Evolutionary conservation across 2,329 filamentous ascomycete species (phyloP), one percentile per base, ranked within the genome.

Genomic region (Diplodia seriata): DNA sequence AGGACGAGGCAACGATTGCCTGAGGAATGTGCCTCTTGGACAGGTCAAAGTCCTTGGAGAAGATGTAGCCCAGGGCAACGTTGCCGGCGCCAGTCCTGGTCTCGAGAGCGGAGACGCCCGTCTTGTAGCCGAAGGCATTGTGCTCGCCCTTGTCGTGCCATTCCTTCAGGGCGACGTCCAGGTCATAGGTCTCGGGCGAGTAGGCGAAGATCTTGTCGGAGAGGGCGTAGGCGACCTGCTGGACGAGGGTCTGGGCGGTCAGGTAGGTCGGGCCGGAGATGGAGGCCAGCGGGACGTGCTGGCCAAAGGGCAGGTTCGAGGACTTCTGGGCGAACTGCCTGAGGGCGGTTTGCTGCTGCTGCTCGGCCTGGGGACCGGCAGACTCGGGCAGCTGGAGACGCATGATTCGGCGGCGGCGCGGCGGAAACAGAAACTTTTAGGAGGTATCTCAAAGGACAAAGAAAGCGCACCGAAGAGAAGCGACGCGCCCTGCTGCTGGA

Each of bases 161-260:
- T 72, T 88, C 81, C 79, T 90, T 91, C 66, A 92, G 89, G 56
- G 94, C 93, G 70, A 90, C 81, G 78, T 98, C 94, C 71, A 99
- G 86, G 77, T 96, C 92, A 76, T 97, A 98, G 15, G 92, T 91
- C 76, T 97, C 92, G 33, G 94, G 93, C 2, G 94, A 98, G 84
- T 97, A 98, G 68, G 94, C 91, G 83, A 97, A 99, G 82, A 98
- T 89, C 85, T 97, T 97, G 85, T 98, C 94, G 68, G 94, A 98
- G 70, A 99, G 86, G 71, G 92, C 88, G 82, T 97, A 99, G 70
- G 94, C 93, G 71, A 98, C 91, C 81, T 99, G 95, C 83, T 99
- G 95, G 71, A 98, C 91, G 67, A 99, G 87, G 26, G 93, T 89
- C 82, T 99, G 95, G 36, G 93, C 92, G 50, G 94, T 98, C 70